Base-by-base conservation (phyloP, 2,329 filamentous ascomycete species). In the Ophiostoma sp. region DNA sequence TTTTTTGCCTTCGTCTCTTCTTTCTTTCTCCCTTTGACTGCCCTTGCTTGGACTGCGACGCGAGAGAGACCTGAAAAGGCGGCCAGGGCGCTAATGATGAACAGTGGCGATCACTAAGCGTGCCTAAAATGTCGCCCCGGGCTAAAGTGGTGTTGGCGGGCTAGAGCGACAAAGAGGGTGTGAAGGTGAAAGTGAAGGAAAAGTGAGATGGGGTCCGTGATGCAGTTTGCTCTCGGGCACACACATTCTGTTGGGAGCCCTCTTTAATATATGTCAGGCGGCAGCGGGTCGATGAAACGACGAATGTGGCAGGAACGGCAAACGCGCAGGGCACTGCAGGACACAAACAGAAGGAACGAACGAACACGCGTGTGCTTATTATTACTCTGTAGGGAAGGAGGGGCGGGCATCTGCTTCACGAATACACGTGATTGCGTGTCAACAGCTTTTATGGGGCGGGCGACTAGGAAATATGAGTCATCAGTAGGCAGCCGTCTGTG, bases 401-500 rank as follows among this genome's bases (percentile, higher is more conserved):
- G 38, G 40, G 60, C 36, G 58, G 52, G 12, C 2, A 18, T 6
- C 41, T 41, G 36, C 38, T 16, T 63, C 60, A 63, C 60, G 60
- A 63, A 63, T 42, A 42, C 60, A 63, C 60, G 60, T 63, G 60
- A 63, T 14, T 63, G 16, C 60, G 60, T 63, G 60, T 55, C 49
- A 55, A 55, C 18, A 55, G 12, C n/a, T 36, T 55, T 55, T 63
- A 14, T 63, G 38, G 38, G 16, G 16, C 38, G 58, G 16, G n/a
- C 9, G 58, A 62, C 58, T 16, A 4, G 14, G 36, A 42, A 42
- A 18, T 16, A 63, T 63, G 60, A 63, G 38, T 63, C 60, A 63
- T 63, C 60, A 16, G 38, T 27, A 63, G 60, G 60, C 60, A 63
- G 40, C 60, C 40, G 60, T 42, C 16, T 11, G 18, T 18, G 3